Evolutionary conservation across 2,329 filamentous ascomycete species (phyloP), one percentile per base, ranked within the genome.

Genomic region (Escovopsis sp.): DNA sequence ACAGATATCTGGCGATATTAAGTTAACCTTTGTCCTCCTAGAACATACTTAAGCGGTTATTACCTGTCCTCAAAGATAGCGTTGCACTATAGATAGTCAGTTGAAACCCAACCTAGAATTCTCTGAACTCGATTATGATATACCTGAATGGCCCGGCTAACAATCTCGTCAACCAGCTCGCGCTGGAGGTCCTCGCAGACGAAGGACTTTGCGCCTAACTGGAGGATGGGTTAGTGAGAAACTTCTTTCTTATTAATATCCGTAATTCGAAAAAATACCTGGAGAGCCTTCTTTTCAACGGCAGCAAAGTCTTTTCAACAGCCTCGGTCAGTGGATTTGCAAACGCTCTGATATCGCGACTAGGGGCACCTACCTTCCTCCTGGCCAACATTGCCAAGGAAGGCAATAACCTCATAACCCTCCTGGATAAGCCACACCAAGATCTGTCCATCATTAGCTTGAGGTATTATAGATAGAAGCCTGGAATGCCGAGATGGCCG

Each of bases 111-210:
- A 15, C 11, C 20, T 12, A 5, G 15, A 9, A 48, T 47, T 25
- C n/a, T 44, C 33, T 38, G 25, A 33, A 14, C 37, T 25, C 37
- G 8, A 31, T 40, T 27, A 31, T 39, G 30, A 39, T 37, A 47
- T 76, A 82, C 60, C 25, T 83, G 78, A 50, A 87, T 74, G 44
- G 81, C 82, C 41, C 74, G 79, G 70, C 79, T 86, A 67, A 79
- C 81, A 29, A 88, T 70, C 61, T 86, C 72, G 51, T 85, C 79
- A 47, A 88, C 71, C 54, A 88, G 84, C 60, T 84, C 79, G 51
- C 70, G 68, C 50, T 75, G 72, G 39, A 87, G 67, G 59, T 88
- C 73, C 42, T 71, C 66, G 47, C 74, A 65, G 47, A 69, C 57
- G 53, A 79, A 70, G 32, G 43, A 40, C 41, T 57, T 51, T 29